Conservation (phyloP, 2,329 filamentous ascomycete species). For the Nemania bipapillata region DNA sequence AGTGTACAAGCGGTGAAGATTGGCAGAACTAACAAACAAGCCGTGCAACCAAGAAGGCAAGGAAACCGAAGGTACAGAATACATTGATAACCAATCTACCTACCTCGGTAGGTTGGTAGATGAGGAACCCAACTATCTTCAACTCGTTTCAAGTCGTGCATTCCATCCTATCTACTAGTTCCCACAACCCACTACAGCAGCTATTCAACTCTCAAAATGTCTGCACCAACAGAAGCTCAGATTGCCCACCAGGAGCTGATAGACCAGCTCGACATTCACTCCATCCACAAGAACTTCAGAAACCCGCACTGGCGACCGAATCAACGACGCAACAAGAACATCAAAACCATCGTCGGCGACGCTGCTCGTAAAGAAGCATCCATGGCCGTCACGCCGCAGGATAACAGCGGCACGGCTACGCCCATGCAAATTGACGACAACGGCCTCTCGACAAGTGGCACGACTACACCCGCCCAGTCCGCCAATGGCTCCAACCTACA, state of each 20-base stretch:
- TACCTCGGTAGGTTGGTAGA: not conserved
- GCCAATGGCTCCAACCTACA: conserved; percentile 53
- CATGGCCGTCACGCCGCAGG: conserved; percentile 79
- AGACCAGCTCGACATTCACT: conserved; percentile 90
- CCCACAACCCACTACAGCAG: not conserved
- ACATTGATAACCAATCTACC: no score
- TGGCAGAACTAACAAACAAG: conserved; percentile 16
- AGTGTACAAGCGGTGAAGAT: conserved; percentile 14
- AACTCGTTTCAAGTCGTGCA: not conserved
- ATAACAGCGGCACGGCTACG: conserved; percentile 78
- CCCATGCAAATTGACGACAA: conserved; percentile 62
- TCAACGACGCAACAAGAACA: conserved; percentile 96
- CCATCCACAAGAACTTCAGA: conserved; percentile 87
- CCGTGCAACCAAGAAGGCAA: conserved; percentile 1
- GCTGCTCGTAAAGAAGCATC: conserved; percentile 90
- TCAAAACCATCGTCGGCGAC: conserved; percentile 95
- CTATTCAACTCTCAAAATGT: conserved; percentile 52
- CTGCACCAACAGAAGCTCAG: conserved; percentile 75
- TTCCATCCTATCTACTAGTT: not conserved
- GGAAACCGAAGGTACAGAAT: no score
- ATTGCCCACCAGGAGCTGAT: conserved; percentile 87
- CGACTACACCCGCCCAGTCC: conserved; percentile 64
- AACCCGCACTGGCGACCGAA: conserved; percentile 91
- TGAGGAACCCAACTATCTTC: not conserved
- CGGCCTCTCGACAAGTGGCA: conserved; percentile 67